phyloP scores from a whole-genome alignment of 2,329 filamentous ascomycete species.

The Cercospora sp. region DNA sequence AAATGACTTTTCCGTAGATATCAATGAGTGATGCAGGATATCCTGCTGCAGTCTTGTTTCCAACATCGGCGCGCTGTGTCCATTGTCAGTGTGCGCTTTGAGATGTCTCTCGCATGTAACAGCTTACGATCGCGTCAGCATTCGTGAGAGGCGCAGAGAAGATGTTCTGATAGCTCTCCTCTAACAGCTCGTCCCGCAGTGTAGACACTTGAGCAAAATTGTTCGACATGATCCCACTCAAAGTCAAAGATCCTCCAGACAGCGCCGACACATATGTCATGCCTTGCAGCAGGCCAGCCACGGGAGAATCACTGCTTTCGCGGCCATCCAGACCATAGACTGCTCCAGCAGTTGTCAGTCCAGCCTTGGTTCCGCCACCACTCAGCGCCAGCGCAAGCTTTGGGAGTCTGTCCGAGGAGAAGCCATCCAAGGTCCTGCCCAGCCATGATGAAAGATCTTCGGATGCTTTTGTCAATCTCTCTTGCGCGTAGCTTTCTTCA shows the following conservation, averaged over 20 bases:
- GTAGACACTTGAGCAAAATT: conserved; percentile 20
- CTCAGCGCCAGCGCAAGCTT: conserved; percentile 17
- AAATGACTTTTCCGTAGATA: conserved; percentile 14
- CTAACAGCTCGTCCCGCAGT: conserved; percentile 9
- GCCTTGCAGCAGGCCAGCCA: conserved; percentile 18
- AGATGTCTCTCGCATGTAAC: not conserved
- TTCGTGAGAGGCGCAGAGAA: conserved; percentile 8
- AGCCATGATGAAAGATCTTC: conserved; percentile 17
- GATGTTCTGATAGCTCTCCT: conserved; percentile 21
- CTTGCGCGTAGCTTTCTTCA: conserved; percentile 11
- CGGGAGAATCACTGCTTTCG: conserved; percentile 11
- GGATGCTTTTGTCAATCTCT: conserved; percentile 4
- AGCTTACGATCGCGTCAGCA: conserved; percentile 10
- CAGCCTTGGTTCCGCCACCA: conserved; percentile 22
- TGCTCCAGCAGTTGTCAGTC: conserved; percentile 20
- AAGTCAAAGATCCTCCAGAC: conserved; percentile 21
- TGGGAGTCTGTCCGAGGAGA: conserved; percentile 11
- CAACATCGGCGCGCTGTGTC: conserved; percentile 13
- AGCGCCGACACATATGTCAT: conserved; percentile 22
- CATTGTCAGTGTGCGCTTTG: not conserved
- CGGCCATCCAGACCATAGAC: conserved; percentile 20
- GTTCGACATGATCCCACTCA: conserved; percentile 21
- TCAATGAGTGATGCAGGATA: conserved; percentile 19
- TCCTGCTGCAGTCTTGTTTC: conserved; percentile 19
- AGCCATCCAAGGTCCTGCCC: conserved; percentile 2